Conservation (phyloP, 441 rosid species). For the Rhodomyrtus psidioides region DNA sequence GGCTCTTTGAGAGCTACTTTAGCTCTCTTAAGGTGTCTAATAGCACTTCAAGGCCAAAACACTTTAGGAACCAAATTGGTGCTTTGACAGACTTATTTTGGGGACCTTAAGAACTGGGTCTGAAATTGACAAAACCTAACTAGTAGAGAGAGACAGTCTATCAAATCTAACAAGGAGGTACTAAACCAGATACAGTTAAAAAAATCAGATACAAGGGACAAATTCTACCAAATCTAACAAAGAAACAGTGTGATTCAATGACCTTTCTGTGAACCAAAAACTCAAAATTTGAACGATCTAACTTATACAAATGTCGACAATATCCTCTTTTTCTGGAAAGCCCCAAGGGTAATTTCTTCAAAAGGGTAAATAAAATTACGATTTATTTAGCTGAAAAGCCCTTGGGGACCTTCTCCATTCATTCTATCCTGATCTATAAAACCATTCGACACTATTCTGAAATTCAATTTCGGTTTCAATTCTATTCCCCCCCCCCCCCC, state of each 20-base stretch:
- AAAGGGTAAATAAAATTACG: not conserved
- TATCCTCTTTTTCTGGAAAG: not conserved
- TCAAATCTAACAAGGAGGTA: not conserved
- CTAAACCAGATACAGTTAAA: not conserved
- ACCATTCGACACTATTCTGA: not conserved
- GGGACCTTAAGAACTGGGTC: not conserved
- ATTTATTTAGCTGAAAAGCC: not conserved
- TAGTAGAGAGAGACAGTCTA: not conserved
- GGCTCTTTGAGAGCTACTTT: not conserved
- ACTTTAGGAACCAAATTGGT: not conserved
- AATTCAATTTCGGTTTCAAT: too few species aligned
- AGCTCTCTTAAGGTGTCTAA: not conserved
- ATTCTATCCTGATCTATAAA: not conserved
- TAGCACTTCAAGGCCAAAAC: not conserved
- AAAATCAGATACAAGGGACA: not conserved
- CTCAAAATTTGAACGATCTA: not conserved
- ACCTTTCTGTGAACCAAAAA: not conserved
- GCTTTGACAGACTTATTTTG: not conserved
- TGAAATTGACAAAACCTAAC: not conserved
- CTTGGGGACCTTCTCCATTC: not conserved
- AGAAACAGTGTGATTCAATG: not conserved
- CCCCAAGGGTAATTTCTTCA: not conserved
- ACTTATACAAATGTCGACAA: not conserved
- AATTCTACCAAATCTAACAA: not conserved
- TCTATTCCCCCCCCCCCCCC: too few species aligned